phyloP scores from a whole-genome alignment of 2,329 filamentous ascomycete species.

The Zopfia rhizophila region DNA sequence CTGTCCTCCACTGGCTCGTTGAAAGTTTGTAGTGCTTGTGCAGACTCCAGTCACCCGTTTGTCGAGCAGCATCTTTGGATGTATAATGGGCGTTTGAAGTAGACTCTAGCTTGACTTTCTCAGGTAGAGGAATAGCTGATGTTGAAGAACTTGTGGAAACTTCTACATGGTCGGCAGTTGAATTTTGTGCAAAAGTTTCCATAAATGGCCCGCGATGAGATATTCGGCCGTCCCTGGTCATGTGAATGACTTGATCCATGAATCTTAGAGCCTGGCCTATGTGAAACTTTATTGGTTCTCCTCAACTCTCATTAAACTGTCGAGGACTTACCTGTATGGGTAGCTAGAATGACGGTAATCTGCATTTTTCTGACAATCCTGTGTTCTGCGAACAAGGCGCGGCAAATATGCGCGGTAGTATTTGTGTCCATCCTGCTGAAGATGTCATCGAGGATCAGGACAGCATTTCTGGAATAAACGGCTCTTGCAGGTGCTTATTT shows the following conservation, averaged over 20 bases:
- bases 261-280: constrained; percentile 6
- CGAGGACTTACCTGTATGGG: constrained; percentile 1
- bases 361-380: constrained; percentile 3
- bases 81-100: too few relatives aligned
- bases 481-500: constrained; percentile 61
- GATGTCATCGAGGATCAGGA: constrained; percentile 60
- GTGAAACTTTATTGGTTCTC: background rate
- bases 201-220: background rate
- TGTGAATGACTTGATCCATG: constrained; percentile 7
- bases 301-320: background rate
- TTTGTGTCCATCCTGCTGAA: constrained; percentile 61
- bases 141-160: too few relatives aligned
- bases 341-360: constrained; percentile 4
- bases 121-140: too few relatives aligned
- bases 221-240: background rate
- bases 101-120: too few relatives aligned
- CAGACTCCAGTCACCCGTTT: constrained; percentile 14
- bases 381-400: background rate
- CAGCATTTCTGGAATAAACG: constrained; percentile 55
- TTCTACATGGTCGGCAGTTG: too few relatives aligned
- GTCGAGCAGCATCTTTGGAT: constrained; percentile 1
- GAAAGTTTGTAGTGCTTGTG: constrained; percentile 15
- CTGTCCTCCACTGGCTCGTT: constrained; percentile 7
- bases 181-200: too few relatives aligned
- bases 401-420: constrained; percentile 12